Evolutionary conservation across 306 rosid species (phyloP), one percentile per base, ranked within the genome.

Genomic region (Corylus heterophylla): DNA sequence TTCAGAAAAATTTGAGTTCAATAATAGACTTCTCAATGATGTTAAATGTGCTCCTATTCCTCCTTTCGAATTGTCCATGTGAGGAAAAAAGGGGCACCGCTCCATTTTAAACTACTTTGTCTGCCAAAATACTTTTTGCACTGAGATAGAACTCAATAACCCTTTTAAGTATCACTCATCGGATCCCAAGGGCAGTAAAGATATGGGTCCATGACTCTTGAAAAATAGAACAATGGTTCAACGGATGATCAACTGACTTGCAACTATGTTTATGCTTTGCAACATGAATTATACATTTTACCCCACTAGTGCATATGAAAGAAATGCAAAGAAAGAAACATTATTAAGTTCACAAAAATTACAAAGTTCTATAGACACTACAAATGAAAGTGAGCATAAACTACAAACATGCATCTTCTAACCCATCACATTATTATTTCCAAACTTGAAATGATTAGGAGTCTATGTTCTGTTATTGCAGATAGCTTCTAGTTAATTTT

Each of bases 401-500:
- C 25, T 22, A 59, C 66, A 11, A 22, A 11, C 66, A 9, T 25
- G 13, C 16, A 25, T 11, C 7, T 22, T 25, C 66, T 59, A 59
- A 12, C 8, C 66, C 17, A 0, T 11, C 2, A 59, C 35, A 59
- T 59, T 59, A 20, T 59, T 25, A 14, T 12, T 72, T 61, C 18
- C 7, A 12, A 68, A 45, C 39, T 29, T 55, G 31, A 49, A 48
- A 78, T 50, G n/a, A 25, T 73, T 79, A 13, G 79, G 16, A 27
- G 35, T 62, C 20, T 37, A 76, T 80, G 35, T 73, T 68, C 35
- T 50, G 22, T 78, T 58, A 35, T 61, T 75, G 76, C 68, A 54
- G 56, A 74, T 54, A 80, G 55, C 49, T 79, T 75, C 66, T 62
- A 77, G 66, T 77, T 79, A 61, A 69, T 71, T 80, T 77, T 59